Percentiles rank a stretch among this genome's conserved stretches.
Evolutionary conservation across 306 rosid genomes (phyloP).

Genomic region (Cyclanthera cordifolia): DNA sequence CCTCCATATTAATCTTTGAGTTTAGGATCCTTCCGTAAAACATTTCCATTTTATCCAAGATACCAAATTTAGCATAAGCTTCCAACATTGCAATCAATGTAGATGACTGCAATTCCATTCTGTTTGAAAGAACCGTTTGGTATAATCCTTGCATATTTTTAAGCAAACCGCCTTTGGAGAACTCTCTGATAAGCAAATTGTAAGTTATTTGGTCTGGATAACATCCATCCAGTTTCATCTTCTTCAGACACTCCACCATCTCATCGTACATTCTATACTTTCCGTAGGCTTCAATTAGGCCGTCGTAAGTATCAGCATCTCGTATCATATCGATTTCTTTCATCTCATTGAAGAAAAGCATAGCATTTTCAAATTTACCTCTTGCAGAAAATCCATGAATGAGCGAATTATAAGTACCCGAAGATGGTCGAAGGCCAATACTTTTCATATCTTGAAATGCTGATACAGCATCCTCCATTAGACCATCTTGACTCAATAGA

Average conservation of each 20-base stretch:
- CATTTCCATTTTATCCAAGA: slow-evolving; percentile 60
- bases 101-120: slow-evolving; percentile 46
- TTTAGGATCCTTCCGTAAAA: slow-evolving; percentile 32
- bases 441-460: slow-evolving; percentile 43
- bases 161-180: slow-evolving; percentile 47
- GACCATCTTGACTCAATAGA: slow-evolving; percentile 37
- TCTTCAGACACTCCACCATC: slow-evolving; percentile 44
- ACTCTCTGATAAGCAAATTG: slow-evolving; percentile 56
- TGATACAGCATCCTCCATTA: slow-evolving; percentile 38
- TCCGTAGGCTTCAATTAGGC: slow-evolving; percentile 55
- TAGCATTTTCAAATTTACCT: slow-evolving; percentile 39
- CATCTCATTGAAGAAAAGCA: slow-evolving; percentile 39
- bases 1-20: slow-evolving; percentile 31
- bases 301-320: slow-evolving; percentile 47
- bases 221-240: slow-evolving; percentile 52
- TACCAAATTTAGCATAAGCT: slow-evolving; percentile 53
- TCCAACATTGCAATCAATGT: slow-evolving; percentile 56
- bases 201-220: slow-evolving; percentile 47
- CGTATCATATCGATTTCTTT: slow-evolving; percentile 30
- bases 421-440: slow-evolving; percentile 30
- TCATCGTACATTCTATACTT: slow-evolving; percentile 58
- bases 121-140: slow-evolving; percentile 44
- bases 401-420: slow-evolving; percentile 38
- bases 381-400: slow-evolving; percentile 41
- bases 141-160: slow-evolving; percentile 42